Evolutionary conservation across 352 stramenopile genomes (phyloP).

Genomic region (Globisporangium megalacanthum): DNA sequence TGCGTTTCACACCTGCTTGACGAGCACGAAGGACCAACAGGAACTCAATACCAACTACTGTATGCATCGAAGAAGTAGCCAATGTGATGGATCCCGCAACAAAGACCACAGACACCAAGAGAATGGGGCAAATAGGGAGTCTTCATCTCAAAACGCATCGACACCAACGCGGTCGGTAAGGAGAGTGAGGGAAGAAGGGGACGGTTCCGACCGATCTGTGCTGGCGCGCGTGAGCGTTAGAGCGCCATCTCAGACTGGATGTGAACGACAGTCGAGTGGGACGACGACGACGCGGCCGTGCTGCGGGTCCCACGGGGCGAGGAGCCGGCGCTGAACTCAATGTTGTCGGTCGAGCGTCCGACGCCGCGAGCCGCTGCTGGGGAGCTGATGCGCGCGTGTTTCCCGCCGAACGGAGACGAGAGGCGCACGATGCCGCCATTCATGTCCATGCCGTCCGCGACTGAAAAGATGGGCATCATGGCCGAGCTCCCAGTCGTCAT

Average conservation of each 20-base stretch:
- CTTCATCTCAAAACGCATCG: too few relatives aligned
- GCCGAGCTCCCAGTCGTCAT: slow-evolving; percentile 8
- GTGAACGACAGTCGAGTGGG: neutral
- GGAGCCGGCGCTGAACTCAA: slow-evolving; percentile 8
- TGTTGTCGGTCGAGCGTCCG: slow-evolving; percentile 4
- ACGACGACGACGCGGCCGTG: neutral
- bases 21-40: too few relatives aligned
- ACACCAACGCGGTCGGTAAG: too few relatives aligned
- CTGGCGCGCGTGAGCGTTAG: neutral
- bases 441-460: slow-evolving; percentile 7
- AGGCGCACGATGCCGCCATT: slow-evolving; percentile 7
- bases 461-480: slow-evolving; percentile 12
- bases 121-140: too few relatives aligned
- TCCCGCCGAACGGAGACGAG: slow-evolving; percentile 14
- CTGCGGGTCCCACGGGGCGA: slow-evolving; percentile 1
- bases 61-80: too few relatives aligned
- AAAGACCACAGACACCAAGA: too few relatives aligned
- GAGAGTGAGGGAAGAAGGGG: too few relatives aligned
- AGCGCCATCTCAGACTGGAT: slow-evolving; percentile 4
- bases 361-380: neutral
- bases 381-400: slow-evolving; percentile 9
- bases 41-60: too few relatives aligned
- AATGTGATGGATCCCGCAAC: too few relatives aligned
- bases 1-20: too few relatives aligned
- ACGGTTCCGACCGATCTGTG: too few relatives aligned